These are phyloP conservation scores for Vinca minor DNA, from an alignment of 257 asterid genomes.

Conservation along the genomic window DNA sequence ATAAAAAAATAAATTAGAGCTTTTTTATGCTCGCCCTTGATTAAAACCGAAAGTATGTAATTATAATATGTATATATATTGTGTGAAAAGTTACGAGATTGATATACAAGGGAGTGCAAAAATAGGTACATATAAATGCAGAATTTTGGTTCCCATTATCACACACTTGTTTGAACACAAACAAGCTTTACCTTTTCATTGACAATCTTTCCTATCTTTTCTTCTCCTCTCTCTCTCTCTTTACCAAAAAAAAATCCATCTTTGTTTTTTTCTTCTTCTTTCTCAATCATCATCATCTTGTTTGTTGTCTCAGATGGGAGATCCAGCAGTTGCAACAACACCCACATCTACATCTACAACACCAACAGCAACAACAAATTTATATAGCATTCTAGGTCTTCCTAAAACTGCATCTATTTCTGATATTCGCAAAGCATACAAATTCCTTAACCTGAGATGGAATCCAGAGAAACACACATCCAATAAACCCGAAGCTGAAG, in stretches of 20 bases:
- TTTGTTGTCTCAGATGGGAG: constrained; percentile 62
- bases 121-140: background rate
- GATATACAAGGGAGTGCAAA: too few relatives aligned
- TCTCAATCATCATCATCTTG: too few relatives aligned
- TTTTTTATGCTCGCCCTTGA: too few relatives aligned
- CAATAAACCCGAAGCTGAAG: constrained; percentile 60
- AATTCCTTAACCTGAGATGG: constrained; percentile 63
- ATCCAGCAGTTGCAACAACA: constrained; percentile 29
- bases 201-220: constrained; percentile 1
- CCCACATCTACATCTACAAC: constrained; percentile 12
- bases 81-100: too few relatives aligned
- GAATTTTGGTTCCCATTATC: constrained; percentile 3
- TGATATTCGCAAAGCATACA: constrained; percentile 71
- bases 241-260: background rate
- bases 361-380: constrained; percentile 17
- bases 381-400: constrained; percentile 56
- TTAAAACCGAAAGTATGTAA: too few relatives aligned
- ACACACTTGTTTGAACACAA: constrained; percentile 26
- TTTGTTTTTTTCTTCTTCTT: constrained; percentile 13
- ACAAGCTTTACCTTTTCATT: constrained; percentile 15
- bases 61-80: too few relatives aligned
- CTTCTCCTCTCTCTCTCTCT: background rate
- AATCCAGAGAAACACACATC: constrained; percentile 67
- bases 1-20: too few relatives aligned
- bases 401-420: constrained; percentile 60